Evolutionary conservation across 176 grass and related monocot species (phyloP).

Genomic region (Zoysia japonica): DNA sequence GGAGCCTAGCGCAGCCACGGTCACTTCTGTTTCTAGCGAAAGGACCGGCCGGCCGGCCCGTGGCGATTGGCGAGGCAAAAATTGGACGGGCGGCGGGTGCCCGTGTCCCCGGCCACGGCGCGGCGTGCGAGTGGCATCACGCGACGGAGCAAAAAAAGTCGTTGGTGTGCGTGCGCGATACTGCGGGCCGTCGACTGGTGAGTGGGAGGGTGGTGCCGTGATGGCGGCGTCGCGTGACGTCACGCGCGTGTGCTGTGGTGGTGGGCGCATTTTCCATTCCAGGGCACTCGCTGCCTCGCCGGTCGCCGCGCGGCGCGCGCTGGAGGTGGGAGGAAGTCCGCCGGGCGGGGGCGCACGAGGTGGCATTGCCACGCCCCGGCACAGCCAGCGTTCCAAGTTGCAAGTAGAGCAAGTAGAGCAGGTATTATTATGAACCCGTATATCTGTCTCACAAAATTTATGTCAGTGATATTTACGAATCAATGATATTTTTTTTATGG

Average conservation of each 20-base stretch:
- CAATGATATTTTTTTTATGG: too few species aligned
- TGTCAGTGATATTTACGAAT: too few species aligned
- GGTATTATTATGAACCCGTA: too few species aligned
- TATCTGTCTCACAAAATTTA: too few species aligned
- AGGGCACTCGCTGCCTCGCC: not conserved
- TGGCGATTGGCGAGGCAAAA: not conserved
- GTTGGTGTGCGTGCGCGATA: not conserved
- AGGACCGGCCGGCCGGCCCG: not conserved
- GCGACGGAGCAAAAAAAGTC: not conserved
- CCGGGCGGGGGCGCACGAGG: too few species aligned
- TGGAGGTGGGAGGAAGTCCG: too few species aligned
- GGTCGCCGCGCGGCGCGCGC: not conserved
- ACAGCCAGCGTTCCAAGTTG: too few species aligned
- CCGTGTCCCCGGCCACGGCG: not conserved
- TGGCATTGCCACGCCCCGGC: too few species aligned
- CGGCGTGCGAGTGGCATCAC: not conserved
- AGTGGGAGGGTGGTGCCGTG: not conserved
- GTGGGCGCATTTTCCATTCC: conserved; percentile 6
- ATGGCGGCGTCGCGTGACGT: not conserved
- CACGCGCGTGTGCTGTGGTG: not conserved
- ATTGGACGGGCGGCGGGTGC: too few species aligned
- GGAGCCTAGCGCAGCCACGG: conserved; percentile 13
- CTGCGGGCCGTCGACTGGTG: not conserved
- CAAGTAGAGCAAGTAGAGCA: too few species aligned
- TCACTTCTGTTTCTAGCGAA: not conserved